Evolutionary conservation across 192 early-diverging fungal genomes (phyloP).

Genomic region (Lobosporangium transversale): DNA sequence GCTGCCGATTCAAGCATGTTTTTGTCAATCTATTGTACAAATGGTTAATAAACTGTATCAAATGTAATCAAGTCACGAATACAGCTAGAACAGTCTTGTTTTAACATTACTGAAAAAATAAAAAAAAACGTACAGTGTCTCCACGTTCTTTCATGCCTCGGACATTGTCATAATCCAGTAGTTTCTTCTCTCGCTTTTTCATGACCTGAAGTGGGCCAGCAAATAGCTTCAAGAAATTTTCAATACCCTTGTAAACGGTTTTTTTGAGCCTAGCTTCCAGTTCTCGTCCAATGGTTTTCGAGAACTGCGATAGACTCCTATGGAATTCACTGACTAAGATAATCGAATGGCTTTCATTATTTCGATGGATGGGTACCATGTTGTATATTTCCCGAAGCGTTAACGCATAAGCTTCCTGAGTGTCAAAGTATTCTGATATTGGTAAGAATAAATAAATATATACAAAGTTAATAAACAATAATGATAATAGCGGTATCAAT

Average conservation of each 20-base stretch:
- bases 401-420: conserved; percentile 59
- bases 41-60: too few species aligned
- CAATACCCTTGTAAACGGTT: conserved; percentile 60
- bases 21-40: conserved; percentile 65
- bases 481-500: background rate
- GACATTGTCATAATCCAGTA: conserved; percentile 77
- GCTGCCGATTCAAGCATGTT: conserved; percentile 70
- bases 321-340: conserved; percentile 46
- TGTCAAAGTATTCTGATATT: conserved; percentile 60
- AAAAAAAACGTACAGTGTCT: conserved; percentile 56
- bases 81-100: too few species aligned
- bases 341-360: conserved; percentile 27
- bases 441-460: too few species aligned
- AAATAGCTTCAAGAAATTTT: conserved; percentile 61
- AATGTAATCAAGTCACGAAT: too few species aligned
- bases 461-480: conserved; percentile 1
- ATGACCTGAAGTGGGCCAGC: conserved; percentile 75
- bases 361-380: conserved; percentile 41
- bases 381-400: conserved; percentile 70
- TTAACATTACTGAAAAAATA: too few species aligned
- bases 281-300: conserved; percentile 53
- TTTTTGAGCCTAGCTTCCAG: conserved; percentile 49
- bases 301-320: conserved; percentile 42
- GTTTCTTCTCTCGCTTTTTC: conserved; percentile 76
- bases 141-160: conserved; percentile 67